Conservation (phyloP, 164 flowering plant genomes). For the Cinnamomum chago region DNA sequence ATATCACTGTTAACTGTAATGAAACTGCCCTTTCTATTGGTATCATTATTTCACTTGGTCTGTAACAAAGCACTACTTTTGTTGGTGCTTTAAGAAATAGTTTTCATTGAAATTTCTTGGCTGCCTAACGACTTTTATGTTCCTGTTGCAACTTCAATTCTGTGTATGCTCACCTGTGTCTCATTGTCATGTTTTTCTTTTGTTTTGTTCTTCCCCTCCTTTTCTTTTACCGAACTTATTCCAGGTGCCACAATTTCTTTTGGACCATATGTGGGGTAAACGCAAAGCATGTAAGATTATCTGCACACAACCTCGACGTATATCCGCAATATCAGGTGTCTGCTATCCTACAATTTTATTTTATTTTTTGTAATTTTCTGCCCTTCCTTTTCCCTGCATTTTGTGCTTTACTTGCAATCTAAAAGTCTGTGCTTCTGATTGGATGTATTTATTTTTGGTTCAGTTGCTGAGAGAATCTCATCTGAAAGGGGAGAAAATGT, state of each 20-base stretch:
- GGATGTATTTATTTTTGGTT: constrained; percentile 4
- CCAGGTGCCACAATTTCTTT: constrained; percentile 93
- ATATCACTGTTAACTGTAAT: too few relatives aligned
- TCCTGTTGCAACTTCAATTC: not conserved
- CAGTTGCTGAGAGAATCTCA: constrained; percentile 93
- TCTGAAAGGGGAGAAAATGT: constrained; percentile 83
- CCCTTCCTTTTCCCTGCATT: not conserved
- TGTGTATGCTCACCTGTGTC: not conserved
- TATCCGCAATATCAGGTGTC: constrained; percentile 89
- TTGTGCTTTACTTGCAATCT: not conserved
- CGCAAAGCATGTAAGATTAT: constrained; percentile 78
- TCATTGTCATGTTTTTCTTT: not conserved
- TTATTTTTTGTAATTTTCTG: not conserved
- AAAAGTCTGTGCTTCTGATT: constrained; percentile 1
- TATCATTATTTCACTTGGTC: too few relatives aligned
- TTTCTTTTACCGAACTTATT: constrained; percentile 7
- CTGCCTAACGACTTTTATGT: not conserved
- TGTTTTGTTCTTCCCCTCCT: not conserved
- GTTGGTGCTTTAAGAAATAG: too few relatives aligned
- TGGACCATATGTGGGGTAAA: constrained; percentile 83
- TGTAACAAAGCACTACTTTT: too few relatives aligned
- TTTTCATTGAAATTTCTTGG: too few relatives aligned
- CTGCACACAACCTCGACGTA: constrained; percentile 95
- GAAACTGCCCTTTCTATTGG: too few relatives aligned
- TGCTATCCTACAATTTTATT: not conserved